Evolutionary conservation across 2,329 filamentous ascomycete species (phyloP), one percentile per base, ranked within the genome.

Genomic region (Neonectria faginata): DNA sequence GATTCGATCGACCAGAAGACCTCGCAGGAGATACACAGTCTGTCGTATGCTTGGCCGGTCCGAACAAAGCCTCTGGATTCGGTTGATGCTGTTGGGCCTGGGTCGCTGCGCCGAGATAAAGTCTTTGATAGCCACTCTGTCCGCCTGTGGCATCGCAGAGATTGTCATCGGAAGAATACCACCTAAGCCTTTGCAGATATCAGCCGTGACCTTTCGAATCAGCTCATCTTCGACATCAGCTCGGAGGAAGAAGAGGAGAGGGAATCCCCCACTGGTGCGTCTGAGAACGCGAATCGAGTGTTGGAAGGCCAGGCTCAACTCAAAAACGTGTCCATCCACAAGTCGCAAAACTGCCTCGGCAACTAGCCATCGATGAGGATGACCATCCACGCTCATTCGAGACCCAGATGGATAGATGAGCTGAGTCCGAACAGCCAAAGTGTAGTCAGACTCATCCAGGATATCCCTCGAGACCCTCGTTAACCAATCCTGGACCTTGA

Each of bases 371-470:
- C 87, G 80, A 18, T 83, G 76, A 0, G 86, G 85, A 53, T 86
- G 82, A 0, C 85, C 85, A 54, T 89, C 86, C 0, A 89, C 79
- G 0, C 80, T 70, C 14, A 79, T 77, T 57, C 86, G 83, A 0
- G 79, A 69, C 0, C 88, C 87, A 14, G 82, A 84, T 0, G 87
- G 86, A 54, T 89, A 89, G 14, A 89, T 86, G 0, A 89, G 77
- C 64, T 89, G 86, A 0, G 85, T 88, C 44, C 82, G 83, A 0
- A 85, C 82, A 0, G 83, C 82, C 0, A 90, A 74, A 0, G 84
- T 88, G 57, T 85, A 82, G 66, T 89, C 87, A 2, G 84, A 89
- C 71, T 92, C 90, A 66, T 92, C 90, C 0, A 92, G 75, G 1
- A 92, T 81, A 69, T 92, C 89, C 0, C 89, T 82, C 2, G 82